A percentile compares a stretch with the other conserved stretches of the same genome.
phyloP scores from a whole-genome alignment of 2,329 filamentous ascomycete genomes.

The Hypoxylon sp. region DNA sequence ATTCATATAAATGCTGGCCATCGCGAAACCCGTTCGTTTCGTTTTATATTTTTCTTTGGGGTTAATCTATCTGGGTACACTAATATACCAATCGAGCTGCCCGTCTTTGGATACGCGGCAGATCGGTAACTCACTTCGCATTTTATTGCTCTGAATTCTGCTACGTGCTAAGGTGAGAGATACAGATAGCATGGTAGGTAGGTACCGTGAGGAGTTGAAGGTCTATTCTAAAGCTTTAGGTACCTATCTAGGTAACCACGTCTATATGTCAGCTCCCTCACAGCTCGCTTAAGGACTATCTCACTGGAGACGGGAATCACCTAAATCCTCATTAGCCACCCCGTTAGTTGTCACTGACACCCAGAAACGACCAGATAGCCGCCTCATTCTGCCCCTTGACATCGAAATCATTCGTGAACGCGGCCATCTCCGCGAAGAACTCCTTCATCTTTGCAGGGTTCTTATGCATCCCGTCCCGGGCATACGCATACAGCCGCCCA shows the following conservation, averaged over 20 bases:
- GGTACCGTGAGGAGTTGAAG: not conserved
- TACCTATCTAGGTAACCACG: too few relatives aligned
- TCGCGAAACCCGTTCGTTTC: constrained; percentile 11
- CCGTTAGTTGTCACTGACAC: not conserved
- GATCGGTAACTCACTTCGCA: not conserved
- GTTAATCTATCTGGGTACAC: not conserved
- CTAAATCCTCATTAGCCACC: constrained; percentile 2
- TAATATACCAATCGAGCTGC: not conserved
- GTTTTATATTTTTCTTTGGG: not conserved
- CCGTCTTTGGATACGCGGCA: not conserved
- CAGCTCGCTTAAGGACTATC: too few relatives aligned
- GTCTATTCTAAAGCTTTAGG: too few relatives aligned
- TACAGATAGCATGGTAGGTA: too few relatives aligned
- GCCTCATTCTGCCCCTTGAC: constrained; percentile 48
- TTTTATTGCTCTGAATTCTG: not conserved
- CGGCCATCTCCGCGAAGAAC: constrained; percentile 48
- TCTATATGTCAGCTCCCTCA: too few relatives aligned
- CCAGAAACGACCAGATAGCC: constrained; percentile 39
- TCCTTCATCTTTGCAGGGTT: constrained; percentile 46
- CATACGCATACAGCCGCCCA: constrained; percentile 48
- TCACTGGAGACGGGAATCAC: too few relatives aligned
- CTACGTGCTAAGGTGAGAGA: too few relatives aligned
- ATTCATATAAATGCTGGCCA: constrained; percentile 29
- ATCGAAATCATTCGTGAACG: constrained; percentile 51
- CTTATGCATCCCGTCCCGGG: constrained; percentile 50